Evolutionary conservation across 352 stramenopile genomes (phyloP).

Genomic region (Globisporangium spinosum): DNA sequence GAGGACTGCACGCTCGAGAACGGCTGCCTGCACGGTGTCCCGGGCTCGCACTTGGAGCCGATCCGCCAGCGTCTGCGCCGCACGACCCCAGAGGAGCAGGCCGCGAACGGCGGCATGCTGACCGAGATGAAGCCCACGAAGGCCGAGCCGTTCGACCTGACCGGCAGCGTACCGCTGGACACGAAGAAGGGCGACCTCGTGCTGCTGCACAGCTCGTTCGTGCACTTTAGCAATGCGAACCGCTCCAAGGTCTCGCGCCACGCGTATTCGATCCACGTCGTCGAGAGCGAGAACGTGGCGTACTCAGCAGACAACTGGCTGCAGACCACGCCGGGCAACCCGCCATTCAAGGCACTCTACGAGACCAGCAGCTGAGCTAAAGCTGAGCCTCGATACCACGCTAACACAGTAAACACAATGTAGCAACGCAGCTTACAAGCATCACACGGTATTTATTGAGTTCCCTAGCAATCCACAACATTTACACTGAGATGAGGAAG

Average conservation of each 20-base stretch:
- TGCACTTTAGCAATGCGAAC: conserved; percentile 95
- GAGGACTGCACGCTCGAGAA: conserved; percentile 94
- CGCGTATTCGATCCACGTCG: conserved; percentile 95
- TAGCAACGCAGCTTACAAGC: background rate
- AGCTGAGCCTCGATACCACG: background rate
- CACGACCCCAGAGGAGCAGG: conserved; percentile 48
- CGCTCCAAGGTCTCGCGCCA: conserved; percentile 84
- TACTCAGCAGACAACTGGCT: conserved; percentile 94
- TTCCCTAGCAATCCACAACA: background rate
- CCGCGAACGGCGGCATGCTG: conserved; percentile 32
- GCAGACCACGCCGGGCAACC: conserved; percentile 74
- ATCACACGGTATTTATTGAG: background rate
- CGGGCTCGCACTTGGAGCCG: conserved; percentile 86
- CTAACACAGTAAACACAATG: background rate
- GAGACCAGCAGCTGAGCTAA: conserved; percentile 12
- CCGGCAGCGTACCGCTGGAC: conserved; percentile 50
- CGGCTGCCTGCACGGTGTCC: conserved; percentile 92
- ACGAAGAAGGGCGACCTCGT: conserved; percentile 94
- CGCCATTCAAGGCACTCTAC: conserved; percentile 65
- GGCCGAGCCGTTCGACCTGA: conserved; percentile 56
- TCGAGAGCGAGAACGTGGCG: conserved; percentile 85
- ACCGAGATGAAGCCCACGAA: conserved; percentile 58
- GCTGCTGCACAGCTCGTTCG: conserved; percentile 90
- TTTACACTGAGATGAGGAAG: conserved; percentile 25
- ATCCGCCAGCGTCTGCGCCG: conserved; percentile 85